Base-by-base conservation (phyloP, 768 basidiomycete species). In the Floccularia luteovirens region DNA sequence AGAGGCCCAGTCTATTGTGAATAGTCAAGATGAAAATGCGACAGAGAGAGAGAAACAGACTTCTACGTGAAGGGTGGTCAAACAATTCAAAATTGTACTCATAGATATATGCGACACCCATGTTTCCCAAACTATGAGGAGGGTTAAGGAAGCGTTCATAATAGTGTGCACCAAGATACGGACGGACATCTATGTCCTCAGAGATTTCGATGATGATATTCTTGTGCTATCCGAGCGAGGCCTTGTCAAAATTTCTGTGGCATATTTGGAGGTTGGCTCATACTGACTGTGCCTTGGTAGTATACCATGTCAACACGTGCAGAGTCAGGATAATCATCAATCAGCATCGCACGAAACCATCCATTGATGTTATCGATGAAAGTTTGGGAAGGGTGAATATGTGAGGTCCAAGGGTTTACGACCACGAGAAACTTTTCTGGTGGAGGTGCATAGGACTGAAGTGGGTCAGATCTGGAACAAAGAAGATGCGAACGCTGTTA, bases 281-380 rank as follows among this genome's bases (percentile, higher is more conserved):
- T 30, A 54, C 58, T 30, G 39, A 61, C 62, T 24, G 59, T 62
- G 30, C 47, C 46, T 36, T 61, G 60, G 25, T 54, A 55, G 33
- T 54, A 66, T 13, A 66, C 43, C 1, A 54, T 47, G 12, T 48
- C 48, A 34, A 17, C 8, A 7, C 12, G 54, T 51, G 2, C 48
- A 4, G 53, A 46, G 6, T 47, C 49, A 5, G 56, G 58, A 43
- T 58, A 55, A 3, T 55, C 48, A 1, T 56, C 56, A 23, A 38
- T 42, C 1, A 66, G 42, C 64, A 66, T 64, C n/a, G 54, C 35
- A 24, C 58, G 54, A 17, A 66, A 59, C 64, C 64, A 66, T 24
- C 36, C 36, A 11, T 12, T 8, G 8, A 37, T 22, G 16, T 28
- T 34, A 17, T 34, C 16, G 7, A 34, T 17, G 32, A 34, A 34